phyloP scores from a whole-genome alignment of 148 eudicot genomes.

The Dysphania ambrosioides region DNA sequence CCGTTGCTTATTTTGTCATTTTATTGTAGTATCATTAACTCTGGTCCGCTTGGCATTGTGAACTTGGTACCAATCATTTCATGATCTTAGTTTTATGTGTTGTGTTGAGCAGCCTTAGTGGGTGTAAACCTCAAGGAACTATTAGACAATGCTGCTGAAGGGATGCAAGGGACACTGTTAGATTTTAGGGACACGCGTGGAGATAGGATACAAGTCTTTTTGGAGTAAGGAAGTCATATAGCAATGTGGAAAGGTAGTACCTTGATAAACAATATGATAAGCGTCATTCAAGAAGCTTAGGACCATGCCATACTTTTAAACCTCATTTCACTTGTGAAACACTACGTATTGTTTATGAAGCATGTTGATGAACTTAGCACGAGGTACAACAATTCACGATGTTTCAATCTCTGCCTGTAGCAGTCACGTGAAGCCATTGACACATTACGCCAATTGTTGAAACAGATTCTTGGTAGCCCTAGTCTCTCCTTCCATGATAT shows the following conservation, averaged over 20 bases:
- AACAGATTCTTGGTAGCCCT: neutral
- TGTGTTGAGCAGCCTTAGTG: constrained; percentile 54
- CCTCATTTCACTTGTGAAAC: neutral
- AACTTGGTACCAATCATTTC: neutral
- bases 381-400: neutral
- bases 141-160: constrained; percentile 61
- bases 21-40: neutral
- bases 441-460: neutral
- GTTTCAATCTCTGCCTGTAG: neutral
- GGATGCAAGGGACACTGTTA: constrained; percentile 63
- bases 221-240: constrained; percentile 41
- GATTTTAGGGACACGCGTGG: constrained; percentile 77
- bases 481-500: neutral
- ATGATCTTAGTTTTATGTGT: neutral
- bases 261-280: neutral
- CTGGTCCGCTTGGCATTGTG: neutral
- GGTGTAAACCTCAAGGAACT: constrained; percentile 83
- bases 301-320: neutral
- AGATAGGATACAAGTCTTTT: constrained; percentile 86
- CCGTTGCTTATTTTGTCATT: neutral
- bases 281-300: neutral
- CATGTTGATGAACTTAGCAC: neutral
- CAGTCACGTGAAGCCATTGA: neutral
- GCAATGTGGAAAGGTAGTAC: constrained; percentile 1
- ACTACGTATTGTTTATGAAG: neutral